Evolutionary conservation across 2,329 filamentous ascomycete species (phyloP).

Genomic region (Exophiala oligosperma): DNA sequence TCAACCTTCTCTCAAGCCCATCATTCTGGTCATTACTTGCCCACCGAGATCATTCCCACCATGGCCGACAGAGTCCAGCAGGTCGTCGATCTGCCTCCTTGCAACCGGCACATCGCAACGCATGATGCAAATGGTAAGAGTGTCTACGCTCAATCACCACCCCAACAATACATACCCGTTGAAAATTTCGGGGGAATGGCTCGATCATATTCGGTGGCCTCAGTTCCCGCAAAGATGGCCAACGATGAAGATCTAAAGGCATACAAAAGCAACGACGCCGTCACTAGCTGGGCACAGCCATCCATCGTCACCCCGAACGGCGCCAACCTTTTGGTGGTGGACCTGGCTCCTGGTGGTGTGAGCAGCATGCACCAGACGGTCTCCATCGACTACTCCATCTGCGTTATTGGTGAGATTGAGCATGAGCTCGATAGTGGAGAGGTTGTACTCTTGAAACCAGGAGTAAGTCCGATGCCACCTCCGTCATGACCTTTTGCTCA

Average conservation of each 20-base stretch:
- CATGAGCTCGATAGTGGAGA: slow-evolving; percentile 27
- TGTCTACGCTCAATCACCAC: slow-evolving; percentile 16
- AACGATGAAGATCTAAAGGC: slow-evolving; percentile 24
- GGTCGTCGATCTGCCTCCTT: slow-evolving; percentile 9
- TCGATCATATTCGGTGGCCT: slow-evolving; percentile 21
- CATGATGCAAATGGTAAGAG: slow-evolving; percentile 22
- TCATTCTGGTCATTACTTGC: not conserved
- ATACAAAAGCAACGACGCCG: slow-evolving; percentile 17
- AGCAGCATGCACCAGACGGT: slow-evolving; percentile 24
- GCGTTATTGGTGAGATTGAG: slow-evolving; percentile 22
- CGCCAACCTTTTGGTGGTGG: slow-evolving; percentile 23
- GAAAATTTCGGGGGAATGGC: slow-evolving; percentile 15
- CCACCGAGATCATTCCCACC: not conserved
- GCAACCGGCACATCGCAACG: slow-evolving; percentile 20
- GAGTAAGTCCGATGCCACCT: slow-evolving; percentile 8
- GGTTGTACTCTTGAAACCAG: slow-evolving; percentile 21
- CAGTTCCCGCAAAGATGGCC: slow-evolving; percentile 17
- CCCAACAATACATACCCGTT: slow-evolving; percentile 13
- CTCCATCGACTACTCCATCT: slow-evolving; percentile 25
- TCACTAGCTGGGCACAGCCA: slow-evolving; percentile 16
- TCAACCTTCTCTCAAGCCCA: not conserved
- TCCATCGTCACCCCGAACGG: slow-evolving; percentile 22
- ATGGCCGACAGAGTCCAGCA: slow-evolving; percentile 11
- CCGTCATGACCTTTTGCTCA: not conserved
- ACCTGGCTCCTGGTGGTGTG: slow-evolving; percentile 19